Evolutionary conservation across 2,329 filamentous ascomycete genomes (phyloP).

Genomic region (Alternaria postmessia): DNA sequence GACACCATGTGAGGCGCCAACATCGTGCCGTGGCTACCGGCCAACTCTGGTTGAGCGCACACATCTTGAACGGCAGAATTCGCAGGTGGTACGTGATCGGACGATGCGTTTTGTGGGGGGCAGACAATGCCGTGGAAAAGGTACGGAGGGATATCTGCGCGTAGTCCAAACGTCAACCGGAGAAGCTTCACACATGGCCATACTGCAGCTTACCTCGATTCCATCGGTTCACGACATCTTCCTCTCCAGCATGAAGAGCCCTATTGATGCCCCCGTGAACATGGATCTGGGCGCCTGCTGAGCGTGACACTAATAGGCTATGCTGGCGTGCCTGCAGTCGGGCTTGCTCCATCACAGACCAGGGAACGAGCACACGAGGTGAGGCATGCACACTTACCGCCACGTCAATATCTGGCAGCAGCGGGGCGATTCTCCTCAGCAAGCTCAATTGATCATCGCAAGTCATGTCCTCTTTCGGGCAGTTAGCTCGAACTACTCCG

Average conservation of each 20-base stretch:
- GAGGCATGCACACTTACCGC: constrained; percentile 1
- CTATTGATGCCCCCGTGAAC: neutral
- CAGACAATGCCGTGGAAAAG: neutral
- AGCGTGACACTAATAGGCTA: neutral
- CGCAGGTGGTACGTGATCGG: neutral
- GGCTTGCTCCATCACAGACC: neutral
- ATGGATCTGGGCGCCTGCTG: neutral
- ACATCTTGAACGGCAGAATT: neutral
- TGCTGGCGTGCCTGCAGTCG: constrained; percentile 1
- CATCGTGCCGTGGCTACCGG: neutral
- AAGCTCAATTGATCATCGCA: neutral
- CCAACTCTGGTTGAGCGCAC: neutral
- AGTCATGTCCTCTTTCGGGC: neutral
- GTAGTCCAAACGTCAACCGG: neutral
- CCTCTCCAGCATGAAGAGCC: neutral
- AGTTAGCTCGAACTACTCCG: neutral
- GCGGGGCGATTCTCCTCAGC: neutral
- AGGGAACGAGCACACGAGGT: neutral
- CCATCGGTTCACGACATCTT: neutral
- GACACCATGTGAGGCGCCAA: neutral
- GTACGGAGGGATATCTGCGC: neutral
- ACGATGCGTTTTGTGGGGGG: neutral
- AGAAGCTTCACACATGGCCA: neutral
- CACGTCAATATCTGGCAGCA: neutral
- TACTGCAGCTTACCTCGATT: neutral